Conservation (phyloP, 1,284 basidiomycete genomes). For the Puccinia brachypodii region DNA sequence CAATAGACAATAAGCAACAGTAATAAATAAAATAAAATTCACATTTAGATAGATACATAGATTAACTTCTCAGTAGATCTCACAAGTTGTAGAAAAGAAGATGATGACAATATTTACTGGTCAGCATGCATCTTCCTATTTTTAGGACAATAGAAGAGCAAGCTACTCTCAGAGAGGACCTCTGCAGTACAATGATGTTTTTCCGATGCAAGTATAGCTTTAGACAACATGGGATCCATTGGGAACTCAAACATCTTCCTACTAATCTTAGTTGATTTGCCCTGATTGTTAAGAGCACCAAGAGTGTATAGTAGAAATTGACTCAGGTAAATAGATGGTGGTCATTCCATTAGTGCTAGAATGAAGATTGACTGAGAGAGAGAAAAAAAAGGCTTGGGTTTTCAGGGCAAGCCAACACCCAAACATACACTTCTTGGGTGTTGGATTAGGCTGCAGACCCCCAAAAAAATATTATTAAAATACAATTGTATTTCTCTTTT, state of each 20-base stretch:
- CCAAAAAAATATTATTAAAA: too few relatives aligned
- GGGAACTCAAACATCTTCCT: slow-evolving; percentile 98
- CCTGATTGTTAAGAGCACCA: slow-evolving; percentile 91
- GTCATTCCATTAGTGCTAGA: too few relatives aligned
- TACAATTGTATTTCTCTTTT: too few relatives aligned
- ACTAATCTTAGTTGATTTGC: slow-evolving; percentile 92
- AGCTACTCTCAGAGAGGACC: slow-evolving; percentile 88
- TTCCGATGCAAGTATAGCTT: slow-evolving; percentile 93
- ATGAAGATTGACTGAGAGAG: too few relatives aligned
- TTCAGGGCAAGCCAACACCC: too few relatives aligned
- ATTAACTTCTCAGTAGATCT: not conserved
- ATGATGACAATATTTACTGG: slow-evolving; percentile 38
- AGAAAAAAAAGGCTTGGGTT: too few relatives aligned
- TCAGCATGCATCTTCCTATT: slow-evolving; percentile 64
- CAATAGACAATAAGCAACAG: too few relatives aligned
- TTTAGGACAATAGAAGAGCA: slow-evolving; percentile 94
- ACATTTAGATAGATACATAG: too few relatives aligned
- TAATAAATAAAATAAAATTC: too few relatives aligned
- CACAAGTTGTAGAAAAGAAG: not conserved
- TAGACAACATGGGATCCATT: slow-evolving; percentile 95
- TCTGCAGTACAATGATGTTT: slow-evolving; percentile 94
- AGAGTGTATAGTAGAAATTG: slow-evolving; percentile 89
- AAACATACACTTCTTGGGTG: too few relatives aligned
- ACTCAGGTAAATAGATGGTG: too few relatives aligned
- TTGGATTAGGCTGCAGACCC: too few relatives aligned